phyloP scores from a whole-genome alignment of 2,329 filamentous ascomycete genomes.

The Leptodontidium sp. region DNA sequence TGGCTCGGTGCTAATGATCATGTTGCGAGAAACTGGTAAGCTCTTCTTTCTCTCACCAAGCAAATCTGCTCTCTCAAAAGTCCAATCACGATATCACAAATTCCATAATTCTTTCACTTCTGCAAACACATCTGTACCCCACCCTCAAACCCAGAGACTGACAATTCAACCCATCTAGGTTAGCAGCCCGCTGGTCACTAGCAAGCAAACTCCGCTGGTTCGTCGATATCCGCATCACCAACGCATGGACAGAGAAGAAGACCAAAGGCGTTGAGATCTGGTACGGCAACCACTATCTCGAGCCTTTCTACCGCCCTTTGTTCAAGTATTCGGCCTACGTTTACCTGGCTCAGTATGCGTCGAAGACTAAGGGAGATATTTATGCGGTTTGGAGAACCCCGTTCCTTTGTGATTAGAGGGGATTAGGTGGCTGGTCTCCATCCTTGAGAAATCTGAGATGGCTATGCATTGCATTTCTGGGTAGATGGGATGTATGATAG shows the following conservation, averaged over 20 bases:
- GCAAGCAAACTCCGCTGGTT: constrained; percentile 11
- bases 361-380: not conserved
- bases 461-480: too few species aligned
- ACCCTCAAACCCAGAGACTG: not conserved
- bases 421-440: too few species aligned
- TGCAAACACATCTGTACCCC: not conserved
- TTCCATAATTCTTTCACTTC: too few species aligned
- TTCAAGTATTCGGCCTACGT: not conserved
- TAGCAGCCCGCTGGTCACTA: not conserved
- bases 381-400: not conserved
- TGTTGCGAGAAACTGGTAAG: constrained; percentile 5
- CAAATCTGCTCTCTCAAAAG: too few species aligned
- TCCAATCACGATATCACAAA: too few species aligned
- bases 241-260: not conserved
- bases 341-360: not conserved
- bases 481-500: not conserved
- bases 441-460: too few species aligned
- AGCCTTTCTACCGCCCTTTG: not conserved
- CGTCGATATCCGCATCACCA: constrained; percentile 3
- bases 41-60: not conserved
- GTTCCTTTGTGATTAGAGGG: not conserved
- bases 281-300: not conserved
- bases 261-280: not conserved
- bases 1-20: not conserved
- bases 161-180: not conserved